Evolutionary conservation across 805 yeast genomes (phyloP).

Genomic region (Metschnikowia lochheadii): DNA sequence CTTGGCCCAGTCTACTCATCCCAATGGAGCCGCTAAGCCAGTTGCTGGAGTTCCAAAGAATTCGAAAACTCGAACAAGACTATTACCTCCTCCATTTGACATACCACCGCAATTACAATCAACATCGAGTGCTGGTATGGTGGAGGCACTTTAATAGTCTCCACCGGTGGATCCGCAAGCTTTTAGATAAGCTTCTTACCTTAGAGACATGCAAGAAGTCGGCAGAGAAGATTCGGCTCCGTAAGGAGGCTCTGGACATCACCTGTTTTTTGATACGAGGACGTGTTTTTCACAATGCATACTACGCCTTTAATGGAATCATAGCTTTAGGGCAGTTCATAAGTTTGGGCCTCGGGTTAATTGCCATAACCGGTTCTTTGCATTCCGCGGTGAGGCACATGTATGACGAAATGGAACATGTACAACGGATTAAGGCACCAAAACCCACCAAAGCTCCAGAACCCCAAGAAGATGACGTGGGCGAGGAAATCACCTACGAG

Average conservation of each 20-base stretch:
- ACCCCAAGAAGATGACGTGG: slow-evolving; percentile 12
- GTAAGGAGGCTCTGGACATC: slow-evolving; percentile 14
- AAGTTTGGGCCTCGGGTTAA: slow-evolving; percentile 62
- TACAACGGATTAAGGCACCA: background rate
- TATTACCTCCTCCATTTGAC: slow-evolving; percentile 55
- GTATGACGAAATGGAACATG: slow-evolving; percentile 12
- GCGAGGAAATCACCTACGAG: slow-evolving; percentile 12
- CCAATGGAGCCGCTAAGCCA: background rate
- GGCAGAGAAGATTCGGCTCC: slow-evolving; percentile 11
- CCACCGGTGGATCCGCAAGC: slow-evolving; percentile 49
- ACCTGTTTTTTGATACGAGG: slow-evolving; percentile 30
- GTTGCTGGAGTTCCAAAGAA: slow-evolving; percentile 1
- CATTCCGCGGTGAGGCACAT: slow-evolving; percentile 20
- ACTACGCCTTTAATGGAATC: slow-evolving; percentile 60
- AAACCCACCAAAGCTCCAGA: background rate
- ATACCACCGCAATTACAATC: slow-evolving; percentile 71
- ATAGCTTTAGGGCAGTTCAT: slow-evolving; percentile 75
- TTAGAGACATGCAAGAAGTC: slow-evolving; percentile 14
- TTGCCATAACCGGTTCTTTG: slow-evolving; percentile 54
- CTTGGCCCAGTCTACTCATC: background rate
- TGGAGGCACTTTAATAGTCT: slow-evolving; percentile 66
- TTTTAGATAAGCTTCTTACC: slow-evolving; percentile 29
- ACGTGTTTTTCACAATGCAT: slow-evolving; percentile 44
- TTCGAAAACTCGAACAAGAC: slow-evolving; percentile 38
- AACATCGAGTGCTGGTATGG: slow-evolving; percentile 71